phyloP scores from a whole-genome alignment of 2,329 filamentous ascomycete genomes.

The Macrophomina phaseolina region DNA sequence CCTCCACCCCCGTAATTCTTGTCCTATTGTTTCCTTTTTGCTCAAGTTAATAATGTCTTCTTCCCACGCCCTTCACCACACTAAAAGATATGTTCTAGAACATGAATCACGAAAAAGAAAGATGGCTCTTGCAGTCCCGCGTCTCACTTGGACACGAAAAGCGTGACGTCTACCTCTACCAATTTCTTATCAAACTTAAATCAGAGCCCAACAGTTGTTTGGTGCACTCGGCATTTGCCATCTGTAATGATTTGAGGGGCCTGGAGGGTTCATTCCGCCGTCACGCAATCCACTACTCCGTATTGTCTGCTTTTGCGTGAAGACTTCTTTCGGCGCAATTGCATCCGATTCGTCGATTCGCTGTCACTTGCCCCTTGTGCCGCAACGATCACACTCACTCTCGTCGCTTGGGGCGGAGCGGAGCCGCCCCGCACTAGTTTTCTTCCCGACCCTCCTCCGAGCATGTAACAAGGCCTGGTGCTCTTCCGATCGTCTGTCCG shows the following conservation, averaged over 20 bases:
- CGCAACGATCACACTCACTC: background rate
- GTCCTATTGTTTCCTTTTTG: background rate
- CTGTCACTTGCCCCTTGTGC: background rate
- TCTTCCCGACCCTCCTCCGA: background rate
- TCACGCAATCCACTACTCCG: background rate
- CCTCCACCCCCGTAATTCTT: background rate
- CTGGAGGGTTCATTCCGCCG: too few species aligned
- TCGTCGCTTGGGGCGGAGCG: background rate
- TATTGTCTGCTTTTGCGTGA: background rate
- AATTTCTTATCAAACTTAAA: too few species aligned
- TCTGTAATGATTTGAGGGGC: too few species aligned
- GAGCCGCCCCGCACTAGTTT: background rate
- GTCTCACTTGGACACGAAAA: too few species aligned
- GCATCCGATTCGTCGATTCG: background rate
- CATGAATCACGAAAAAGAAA: conserved; percentile 14
- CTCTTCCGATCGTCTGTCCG: too few species aligned
- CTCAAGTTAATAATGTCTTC: background rate
- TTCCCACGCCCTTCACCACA: background rate
- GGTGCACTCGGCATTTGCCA: too few species aligned
- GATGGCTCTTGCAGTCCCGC: background rate
- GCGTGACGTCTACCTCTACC: too few species aligned
- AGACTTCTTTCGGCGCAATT: background rate
- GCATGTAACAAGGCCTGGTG: too few species aligned
- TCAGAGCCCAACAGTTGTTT: too few species aligned
- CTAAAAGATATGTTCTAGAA: conserved; percentile 3